Conservation (phyloP, 2,329 filamentous ascomycete genomes). For the Cercospora sp. region DNA sequence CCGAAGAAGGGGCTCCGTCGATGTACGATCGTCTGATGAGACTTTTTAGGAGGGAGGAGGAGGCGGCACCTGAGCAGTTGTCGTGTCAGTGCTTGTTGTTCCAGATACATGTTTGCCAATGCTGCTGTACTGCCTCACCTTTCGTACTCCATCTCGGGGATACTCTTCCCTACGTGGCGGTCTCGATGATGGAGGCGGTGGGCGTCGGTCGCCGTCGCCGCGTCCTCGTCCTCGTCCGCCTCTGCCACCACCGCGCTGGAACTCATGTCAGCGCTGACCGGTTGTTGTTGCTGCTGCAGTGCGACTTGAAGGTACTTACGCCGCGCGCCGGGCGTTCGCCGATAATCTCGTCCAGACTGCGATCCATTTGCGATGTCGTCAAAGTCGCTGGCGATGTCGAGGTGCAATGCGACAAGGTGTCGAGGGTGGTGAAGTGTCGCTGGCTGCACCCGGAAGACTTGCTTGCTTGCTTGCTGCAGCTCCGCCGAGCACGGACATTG, state of each 20-base stretch:
- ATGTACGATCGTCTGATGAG: conserved; percentile 31
- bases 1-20: conserved; percentile 22
- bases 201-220: conserved; percentile 29
- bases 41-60: conserved; percentile 39
- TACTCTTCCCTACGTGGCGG: conserved; percentile 53
- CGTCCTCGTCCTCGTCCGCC: conserved; percentile 29
- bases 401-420: conserved; percentile 6
- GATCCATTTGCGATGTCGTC: conserved; percentile 53
- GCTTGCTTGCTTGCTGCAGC: background rate
- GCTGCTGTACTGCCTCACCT: conserved; percentile 53
- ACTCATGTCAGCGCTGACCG: conserved; percentile 1
- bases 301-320: conserved; percentile 14
- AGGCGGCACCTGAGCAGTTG: conserved; percentile 42
- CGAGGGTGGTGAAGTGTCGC: background rate
- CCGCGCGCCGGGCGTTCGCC: conserved; percentile 58
- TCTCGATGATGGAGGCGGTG: conserved; percentile 66
- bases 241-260: conserved; percentile 30
- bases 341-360: conserved; percentile 65
- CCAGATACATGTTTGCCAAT: conserved; percentile 43
- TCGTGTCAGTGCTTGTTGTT: conserved; percentile 57
- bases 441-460: background rate
- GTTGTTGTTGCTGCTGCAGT: background rate
- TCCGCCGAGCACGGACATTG: background rate
- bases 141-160: conserved; percentile 85
- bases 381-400: conserved; percentile 3